Base-by-base conservation (phyloP, 208 protist genomes). In the Perkinsela sp. region DNA sequence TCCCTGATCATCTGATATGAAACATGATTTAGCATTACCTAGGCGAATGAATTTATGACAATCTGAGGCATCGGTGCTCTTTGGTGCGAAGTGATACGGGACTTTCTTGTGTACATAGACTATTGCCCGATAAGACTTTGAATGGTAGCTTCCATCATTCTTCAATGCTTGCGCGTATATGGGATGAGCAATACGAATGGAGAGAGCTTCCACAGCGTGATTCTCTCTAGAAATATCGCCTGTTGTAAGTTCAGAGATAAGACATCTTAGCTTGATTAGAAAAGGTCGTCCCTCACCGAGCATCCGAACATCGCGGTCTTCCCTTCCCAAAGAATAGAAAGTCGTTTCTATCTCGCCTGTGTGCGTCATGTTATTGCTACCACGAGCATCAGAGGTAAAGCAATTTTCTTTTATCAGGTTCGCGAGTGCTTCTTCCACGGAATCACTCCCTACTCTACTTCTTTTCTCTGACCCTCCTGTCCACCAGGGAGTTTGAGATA, bases 291-390 rank as follows among this genome's bases (percentile, higher is more conserved):
- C 92, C 30, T 76, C 78, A 66, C 90, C 90, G 2, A 94, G 79
- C 92, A 96, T 96, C 48, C 92, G 82, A 66, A 96, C 92, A 74
- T 96, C 90, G 68, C 93, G 79, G 72, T 96, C 92, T 75, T 96
- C 90, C 67, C 92, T 81, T 13, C 92, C 92, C 31, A 89, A 82
- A 69, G 87, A 92, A 74, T 91, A 83, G 72, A 94, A 93, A 57
- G 6, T 57, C 40, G 6, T 22, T 6, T n/a, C 6, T 22, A 57
- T 57, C 40, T 57, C 13, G 40, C 40, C 40, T 22, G 40, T 57
- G 22, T 6, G 6, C 40, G 40, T 57, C 13, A 57, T n/a, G n/a
- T n/a, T n/a, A n/a, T n/a, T n/a, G n/a, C n/a, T n/a, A n/a, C n/a
- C n/a, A n/a, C n/a, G n/a, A n/a, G n/a, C n/a, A n/a, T n/a, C n/a